phyloP scores from a whole-genome alignment of 305 asterid genomes.

The Fraxinus albicans region DNA sequence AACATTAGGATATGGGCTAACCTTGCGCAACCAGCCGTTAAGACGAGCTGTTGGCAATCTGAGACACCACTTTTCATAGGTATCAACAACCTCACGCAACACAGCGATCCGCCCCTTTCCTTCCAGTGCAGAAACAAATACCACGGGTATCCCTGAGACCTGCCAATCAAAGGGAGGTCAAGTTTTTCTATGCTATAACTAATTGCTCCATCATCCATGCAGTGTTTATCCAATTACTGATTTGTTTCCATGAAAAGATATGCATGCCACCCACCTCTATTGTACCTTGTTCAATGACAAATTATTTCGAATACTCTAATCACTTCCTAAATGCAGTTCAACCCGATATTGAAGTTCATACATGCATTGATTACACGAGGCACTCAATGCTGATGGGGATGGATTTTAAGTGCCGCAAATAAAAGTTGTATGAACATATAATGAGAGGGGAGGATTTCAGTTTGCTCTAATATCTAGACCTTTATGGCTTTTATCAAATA shows the following conservation, averaged over 20 bases:
- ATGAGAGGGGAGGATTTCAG: neutral
- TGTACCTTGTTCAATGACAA: neutral
- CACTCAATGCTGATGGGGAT: neutral
- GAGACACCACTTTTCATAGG: conserved; percentile 84
- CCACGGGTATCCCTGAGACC: conserved; percentile 88
- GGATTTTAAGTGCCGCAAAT: neutral
- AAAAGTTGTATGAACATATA: neutral
- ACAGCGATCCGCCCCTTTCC: conserved; percentile 69
- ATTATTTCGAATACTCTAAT: neutral
- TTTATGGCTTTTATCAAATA: neutral
- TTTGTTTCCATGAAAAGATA: neutral
- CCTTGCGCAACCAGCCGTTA: conserved; percentile 93
- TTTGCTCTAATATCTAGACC: neutral
- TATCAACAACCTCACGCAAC: conserved; percentile 71
- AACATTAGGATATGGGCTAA: conserved; percentile 20
- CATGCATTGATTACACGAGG: neutral
- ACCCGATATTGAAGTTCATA: neutral
- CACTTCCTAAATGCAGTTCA: neutral
- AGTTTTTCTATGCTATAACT: conserved; percentile 2
- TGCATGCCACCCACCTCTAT: neutral
- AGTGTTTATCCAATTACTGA: neutral
- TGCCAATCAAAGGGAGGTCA: conserved; percentile 33
- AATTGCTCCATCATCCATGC: neutral
- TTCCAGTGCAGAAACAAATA: conserved; percentile 90
- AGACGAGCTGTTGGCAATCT: conserved; percentile 87